phyloP scores from a whole-genome alignment of 257 asterid species.

The Solanum paucissectum region DNA sequence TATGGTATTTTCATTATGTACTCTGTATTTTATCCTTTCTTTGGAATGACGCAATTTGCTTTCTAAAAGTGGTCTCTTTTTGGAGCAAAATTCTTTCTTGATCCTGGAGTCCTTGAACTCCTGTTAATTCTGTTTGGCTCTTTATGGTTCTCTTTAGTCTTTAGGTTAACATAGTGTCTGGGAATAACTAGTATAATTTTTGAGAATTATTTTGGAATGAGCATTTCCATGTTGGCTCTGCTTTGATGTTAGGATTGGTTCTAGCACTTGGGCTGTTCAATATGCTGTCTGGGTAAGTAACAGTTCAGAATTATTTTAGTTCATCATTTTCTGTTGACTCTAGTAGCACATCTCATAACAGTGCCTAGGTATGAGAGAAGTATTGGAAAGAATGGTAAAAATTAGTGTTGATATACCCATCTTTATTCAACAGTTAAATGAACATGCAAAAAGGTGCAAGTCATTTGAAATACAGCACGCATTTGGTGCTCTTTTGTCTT shows the following conservation, averaged over 20 bases:
- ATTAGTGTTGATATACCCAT: not conserved
- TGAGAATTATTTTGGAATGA: not conserved
- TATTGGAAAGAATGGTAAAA: not conserved
- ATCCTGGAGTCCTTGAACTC: not conserved
- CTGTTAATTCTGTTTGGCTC: not conserved
- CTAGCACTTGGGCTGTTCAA: not conserved
- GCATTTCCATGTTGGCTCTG: not conserved
- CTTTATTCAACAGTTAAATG: not conserved
- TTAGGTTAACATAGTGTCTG: not conserved
- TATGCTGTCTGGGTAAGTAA: not conserved
- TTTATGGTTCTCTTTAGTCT: not conserved
- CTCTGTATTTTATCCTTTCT: not conserved
- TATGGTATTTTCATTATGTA: conserved; percentile 2
- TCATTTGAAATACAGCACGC: not conserved
- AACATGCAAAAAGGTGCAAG: not conserved
- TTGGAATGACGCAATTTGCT: not conserved
- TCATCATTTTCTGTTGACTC: not conserved
- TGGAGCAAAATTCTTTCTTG: not conserved
- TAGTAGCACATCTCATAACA: not conserved
- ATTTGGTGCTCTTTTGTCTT: not conserved
- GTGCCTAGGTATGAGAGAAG: not conserved
- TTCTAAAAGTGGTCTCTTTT: not conserved
- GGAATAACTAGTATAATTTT: not conserved
- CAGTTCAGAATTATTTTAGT: not conserved
- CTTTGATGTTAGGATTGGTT: not conserved